phyloP scores from a whole-genome alignment of 2,329 filamentous ascomycete species.

The Talaromyces sp. region DNA sequence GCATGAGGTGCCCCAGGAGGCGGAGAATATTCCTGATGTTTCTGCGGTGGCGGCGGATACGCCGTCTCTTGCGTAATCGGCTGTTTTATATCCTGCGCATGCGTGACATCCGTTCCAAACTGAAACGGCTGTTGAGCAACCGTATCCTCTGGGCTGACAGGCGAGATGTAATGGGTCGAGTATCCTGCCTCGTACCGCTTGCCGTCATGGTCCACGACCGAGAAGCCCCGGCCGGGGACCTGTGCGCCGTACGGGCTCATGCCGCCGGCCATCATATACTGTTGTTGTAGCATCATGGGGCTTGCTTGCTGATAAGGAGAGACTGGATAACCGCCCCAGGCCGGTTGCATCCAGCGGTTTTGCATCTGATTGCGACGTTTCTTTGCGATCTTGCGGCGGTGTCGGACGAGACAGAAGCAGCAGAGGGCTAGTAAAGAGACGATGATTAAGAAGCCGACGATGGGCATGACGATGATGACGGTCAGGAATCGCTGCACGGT shows the following conservation, averaged over 20 bases:
- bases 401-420: slow-evolving; percentile 43
- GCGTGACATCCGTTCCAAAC: slow-evolving; percentile 5
- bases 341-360: slow-evolving; percentile 33
- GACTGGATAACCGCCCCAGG: slow-evolving; percentile 24
- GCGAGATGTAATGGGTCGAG: slow-evolving; percentile 20
- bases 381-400: slow-evolving; percentile 37
- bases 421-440: slow-evolving; percentile 31
- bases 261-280: slow-evolving; percentile 4
- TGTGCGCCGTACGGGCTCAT: slow-evolving; percentile 13
- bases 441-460: slow-evolving; percentile 41
- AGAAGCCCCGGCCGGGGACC: slow-evolving; percentile 23
- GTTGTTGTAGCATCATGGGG: slow-evolving; percentile 13
- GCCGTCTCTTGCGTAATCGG: slow-evolving; percentile 2
- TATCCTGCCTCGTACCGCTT: slow-evolving; percentile 25
- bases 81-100: slow-evolving; percentile 1
- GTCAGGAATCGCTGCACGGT: slow-evolving; percentile 32
- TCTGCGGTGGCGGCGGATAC: slow-evolving; percentile 1
- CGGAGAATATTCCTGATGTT: slow-evolving; percentile 3
- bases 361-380: slow-evolving; percentile 30
- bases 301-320: slow-evolving; percentile 21
- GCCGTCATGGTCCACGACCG: slow-evolving; percentile 30
- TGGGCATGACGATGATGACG: slow-evolving; percentile 42
- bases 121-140: slow-evolving; percentile 12
- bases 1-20: slow-evolving; percentile 11
- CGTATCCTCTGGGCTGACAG: slow-evolving; percentile 5